Evolutionary conservation across 1,284 basidiomycete species (phyloP).

Genomic region (Moesziomyces globuligerus): DNA sequence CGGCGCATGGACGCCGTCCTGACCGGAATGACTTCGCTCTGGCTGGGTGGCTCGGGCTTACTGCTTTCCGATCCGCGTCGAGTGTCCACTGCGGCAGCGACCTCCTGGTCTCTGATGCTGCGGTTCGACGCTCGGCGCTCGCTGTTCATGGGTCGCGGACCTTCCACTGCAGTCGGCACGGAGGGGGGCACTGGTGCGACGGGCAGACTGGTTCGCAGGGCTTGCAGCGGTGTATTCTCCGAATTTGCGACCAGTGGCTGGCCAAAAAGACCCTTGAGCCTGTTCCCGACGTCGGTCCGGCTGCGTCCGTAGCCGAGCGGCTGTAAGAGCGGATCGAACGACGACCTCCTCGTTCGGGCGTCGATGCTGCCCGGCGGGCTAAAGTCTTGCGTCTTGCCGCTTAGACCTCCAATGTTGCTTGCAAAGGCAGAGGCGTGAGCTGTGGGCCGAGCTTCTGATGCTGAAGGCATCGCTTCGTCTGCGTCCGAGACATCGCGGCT

Average conservation of each 20-base stretch:
- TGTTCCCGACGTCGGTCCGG: slow-evolving; percentile 25
- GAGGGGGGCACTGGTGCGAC: not conserved
- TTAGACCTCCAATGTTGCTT: too few relatives aligned
- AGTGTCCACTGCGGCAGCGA: not conserved
- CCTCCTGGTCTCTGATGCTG: not conserved
- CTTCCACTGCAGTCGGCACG: not conserved
- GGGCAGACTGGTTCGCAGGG: not conserved
- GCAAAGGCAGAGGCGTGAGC: not conserved
- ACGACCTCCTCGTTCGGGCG: slow-evolving; percentile 14
- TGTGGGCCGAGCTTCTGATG: not conserved
- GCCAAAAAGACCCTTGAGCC: slow-evolving; percentile 49
- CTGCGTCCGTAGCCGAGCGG: slow-evolving; percentile 22
- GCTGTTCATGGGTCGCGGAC: not conserved
- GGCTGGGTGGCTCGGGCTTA: not conserved
- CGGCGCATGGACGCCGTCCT: slow-evolving; percentile 3
- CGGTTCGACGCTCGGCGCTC: not conserved
- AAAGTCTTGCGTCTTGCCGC: too few relatives aligned
- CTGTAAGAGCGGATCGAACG: slow-evolving; percentile 30
- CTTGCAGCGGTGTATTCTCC: not conserved
- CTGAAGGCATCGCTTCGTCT: slow-evolving; percentile 1
- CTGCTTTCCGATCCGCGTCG: slow-evolving; percentile 4
- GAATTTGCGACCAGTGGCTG: slow-evolving; percentile 32
- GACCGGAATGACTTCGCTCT: too few relatives aligned
- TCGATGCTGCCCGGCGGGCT: too few relatives aligned
- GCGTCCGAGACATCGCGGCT: slow-evolving; percentile 40